Evolutionary conservation across 2,329 filamentous ascomycete species (phyloP), one percentile per base, ranked within the genome.

Genomic region (Microsporum canis): DNA sequence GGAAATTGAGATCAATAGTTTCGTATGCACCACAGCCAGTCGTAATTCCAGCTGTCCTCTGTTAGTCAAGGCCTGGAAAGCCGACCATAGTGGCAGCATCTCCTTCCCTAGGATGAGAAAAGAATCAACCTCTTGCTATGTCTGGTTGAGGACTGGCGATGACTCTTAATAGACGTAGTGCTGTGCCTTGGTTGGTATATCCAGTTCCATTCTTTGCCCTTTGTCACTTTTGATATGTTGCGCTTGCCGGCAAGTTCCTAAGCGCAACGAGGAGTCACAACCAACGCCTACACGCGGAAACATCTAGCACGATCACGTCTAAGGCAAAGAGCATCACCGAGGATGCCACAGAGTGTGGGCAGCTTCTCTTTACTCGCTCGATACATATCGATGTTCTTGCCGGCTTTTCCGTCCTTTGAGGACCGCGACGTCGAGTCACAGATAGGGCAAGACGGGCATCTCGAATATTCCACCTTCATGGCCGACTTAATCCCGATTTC

Each of bases 401-500:
- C 1, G n/a, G 7, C 8, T 36, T 10, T 23, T 8, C 12, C n/a
- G 10, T n/a, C 10, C 1, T 10, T 29, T 5, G 6, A 33, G 14
- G 12, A n/a, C 2, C 14, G 56, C 12, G 27, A 58, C 29, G 12
- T 14, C 29, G 34, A 39, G 39, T 10, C 31, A 23, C 49, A 31
- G 12, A 17, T n/a, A 17, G 49, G 8, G 10, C 56, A 60, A 8
- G 29, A 33, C 0, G 45, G 17, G 7, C 3, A 36, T 38, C 53
- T 6, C 45, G n/a, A 29, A 36, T 59, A 61, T 36, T 57, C 61
- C 10, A 8, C 58, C 31, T 10, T 63, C 3, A 58, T 65, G 14
- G 23, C 58, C 17, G 60, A 64, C 33, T 53, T 63, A 29, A 64
- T 65, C 33, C 64, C 60, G n/a, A 17, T 56, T 12, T 7, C 63